Base-by-base conservation (phyloP, 768 basidiomycete species). In the Cystofilobasidium macerans region DNA sequence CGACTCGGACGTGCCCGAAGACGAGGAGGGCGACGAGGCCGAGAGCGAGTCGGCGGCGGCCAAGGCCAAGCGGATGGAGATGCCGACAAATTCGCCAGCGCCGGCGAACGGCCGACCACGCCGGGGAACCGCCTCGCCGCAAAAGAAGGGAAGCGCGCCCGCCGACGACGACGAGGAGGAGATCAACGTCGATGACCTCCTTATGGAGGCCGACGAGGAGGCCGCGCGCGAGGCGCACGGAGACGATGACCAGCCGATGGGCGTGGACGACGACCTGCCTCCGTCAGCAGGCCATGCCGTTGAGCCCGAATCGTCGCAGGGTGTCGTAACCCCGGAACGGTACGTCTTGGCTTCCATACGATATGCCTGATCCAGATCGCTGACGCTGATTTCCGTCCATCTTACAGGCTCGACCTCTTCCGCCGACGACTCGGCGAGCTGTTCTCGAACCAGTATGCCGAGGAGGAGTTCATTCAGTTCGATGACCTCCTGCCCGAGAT, bases 341-440 rank as follows among this genome's bases (percentile, higher is more conserved):
- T 87, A 70, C 69, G 82, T 78, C 64, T 40, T 45, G 43, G 47
- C 9, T 45, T 38, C 11, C 35, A 20, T 36, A 11, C 30, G 14
- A 18, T 64, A 36, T 30, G n/a, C 30, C 16, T 28, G 36, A 11
- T 14, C 40, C 38, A 5, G 22, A n/a, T 26, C 14, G 35, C 61
- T 62, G 47, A 62, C 38, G 16, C 62, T 70, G 14, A 64, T 64
- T 64, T 51, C 30, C 20, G 30, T 33, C 47, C 62, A 47, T 67
- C 40, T 57, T 54, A 47, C 72, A 92, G 92, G 74, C 74, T 89
- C 53, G 81, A 83, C 69, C 78, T 92, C 33, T 98, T 93, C 86
- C 84, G 90, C 51, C 77, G 81, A 13, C 83, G 86, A 51, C 79
- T 97, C 30, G 86, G 88, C 26, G 80, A 81, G 64, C 77, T 89